Evolutionary conservation across 2,329 filamentous ascomycete genomes (phyloP).

Genomic region (Aspergillus melleus): DNA sequence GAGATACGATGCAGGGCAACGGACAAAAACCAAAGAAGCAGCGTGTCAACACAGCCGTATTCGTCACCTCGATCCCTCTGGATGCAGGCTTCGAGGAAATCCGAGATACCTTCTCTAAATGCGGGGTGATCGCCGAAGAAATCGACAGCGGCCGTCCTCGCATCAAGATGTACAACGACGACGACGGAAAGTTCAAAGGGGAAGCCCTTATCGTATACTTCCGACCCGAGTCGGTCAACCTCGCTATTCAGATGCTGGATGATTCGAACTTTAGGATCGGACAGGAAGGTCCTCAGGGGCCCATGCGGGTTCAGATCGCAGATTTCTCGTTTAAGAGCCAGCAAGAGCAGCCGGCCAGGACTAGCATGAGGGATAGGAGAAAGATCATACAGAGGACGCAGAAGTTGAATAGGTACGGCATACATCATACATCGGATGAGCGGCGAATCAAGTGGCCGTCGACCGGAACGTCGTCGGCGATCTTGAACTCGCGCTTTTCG

Average conservation of each 20-base stretch:
- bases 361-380: constrained; percentile 69
- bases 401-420: constrained; percentile 69
- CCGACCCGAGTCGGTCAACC: constrained; percentile 86
- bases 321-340: constrained; percentile 91
- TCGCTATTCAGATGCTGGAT: constrained; percentile 55
- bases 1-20: constrained; percentile 21
- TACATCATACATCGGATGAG: background rate
- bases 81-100: constrained; percentile 81
- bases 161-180: constrained; percentile 89
- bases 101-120: constrained; percentile 80
- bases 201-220: constrained; percentile 94
- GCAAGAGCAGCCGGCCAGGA: constrained; percentile 61
- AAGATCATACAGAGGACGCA: constrained; percentile 91
- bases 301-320: constrained; percentile 78
- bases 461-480: too few relatives aligned
- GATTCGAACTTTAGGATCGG: constrained; percentile 70
- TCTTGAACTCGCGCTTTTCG: too few relatives aligned
- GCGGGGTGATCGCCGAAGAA: constrained; percentile 89
- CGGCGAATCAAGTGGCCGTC: too few relatives aligned
- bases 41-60: constrained; percentile 81
- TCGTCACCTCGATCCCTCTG: constrained; percentile 80
- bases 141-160: constrained; percentile 84
- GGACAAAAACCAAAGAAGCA: constrained; percentile 44
- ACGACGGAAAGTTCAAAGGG: constrained; percentile 83
- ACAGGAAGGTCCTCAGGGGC: constrained; percentile 53